Percentiles rank a stretch among this genome's conserved stretches.
phyloP scores from a whole-genome alignment of 331 rosid genomes.

The Malus hybrid region DNA sequence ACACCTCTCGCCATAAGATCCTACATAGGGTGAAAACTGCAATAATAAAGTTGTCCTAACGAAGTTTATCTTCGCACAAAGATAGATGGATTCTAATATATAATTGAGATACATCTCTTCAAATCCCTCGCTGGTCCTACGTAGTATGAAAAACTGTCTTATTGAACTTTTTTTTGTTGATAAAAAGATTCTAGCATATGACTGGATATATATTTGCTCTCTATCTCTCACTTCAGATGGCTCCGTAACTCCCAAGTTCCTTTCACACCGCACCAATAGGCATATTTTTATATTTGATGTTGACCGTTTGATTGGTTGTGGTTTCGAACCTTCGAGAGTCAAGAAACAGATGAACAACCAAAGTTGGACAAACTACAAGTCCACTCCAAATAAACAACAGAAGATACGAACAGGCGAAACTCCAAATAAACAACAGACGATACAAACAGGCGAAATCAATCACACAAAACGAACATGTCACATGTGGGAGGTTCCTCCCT shows the following conservation, averaged over 20 bases:
- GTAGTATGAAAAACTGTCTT: too few species aligned
- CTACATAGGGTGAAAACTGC: too few species aligned
- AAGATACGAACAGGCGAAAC: neutral
- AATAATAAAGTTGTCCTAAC: too few species aligned
- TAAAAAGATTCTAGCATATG: neutral
- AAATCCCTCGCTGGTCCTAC: too few species aligned
- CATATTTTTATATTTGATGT: neutral
- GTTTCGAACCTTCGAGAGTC: neutral
- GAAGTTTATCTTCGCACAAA: too few species aligned
- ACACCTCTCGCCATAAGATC: too few species aligned
- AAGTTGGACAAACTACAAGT: neutral
- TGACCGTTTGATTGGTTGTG: neutral
- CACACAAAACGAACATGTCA: slow-evolving; percentile 14
- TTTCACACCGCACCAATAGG: neutral
- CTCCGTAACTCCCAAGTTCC: neutral
- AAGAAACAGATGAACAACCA: neutral
- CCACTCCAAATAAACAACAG: neutral
- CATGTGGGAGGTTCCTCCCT: slow-evolving; percentile 11
- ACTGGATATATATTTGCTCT: too few species aligned
- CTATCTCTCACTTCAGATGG: neutral
- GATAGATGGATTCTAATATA: too few species aligned
- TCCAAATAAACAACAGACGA: too few species aligned
- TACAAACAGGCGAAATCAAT: neutral
- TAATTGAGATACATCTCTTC: too few species aligned
- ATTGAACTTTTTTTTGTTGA: too few species aligned